These are phyloP conservation scores for Hericium rajendrae DNA, from an alignment of 768 basidiomycete genomes.

Conservation along the genomic window DNA sequence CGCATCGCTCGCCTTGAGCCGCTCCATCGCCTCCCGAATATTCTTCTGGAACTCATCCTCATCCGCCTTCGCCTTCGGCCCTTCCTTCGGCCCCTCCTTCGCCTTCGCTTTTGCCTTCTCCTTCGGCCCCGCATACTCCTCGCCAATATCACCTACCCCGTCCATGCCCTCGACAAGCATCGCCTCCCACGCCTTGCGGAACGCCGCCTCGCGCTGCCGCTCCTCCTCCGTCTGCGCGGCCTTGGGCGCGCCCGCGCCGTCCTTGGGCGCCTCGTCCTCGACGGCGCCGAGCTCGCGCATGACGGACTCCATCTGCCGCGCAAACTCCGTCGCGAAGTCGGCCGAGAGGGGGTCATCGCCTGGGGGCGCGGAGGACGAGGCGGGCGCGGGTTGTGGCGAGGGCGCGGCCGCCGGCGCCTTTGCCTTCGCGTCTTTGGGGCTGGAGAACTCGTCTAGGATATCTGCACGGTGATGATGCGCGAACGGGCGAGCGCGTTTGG, in stretches of 20 bases:
- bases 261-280: constrained; percentile 10
- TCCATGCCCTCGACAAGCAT: constrained; percentile 60
- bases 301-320: constrained; percentile 34
- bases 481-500: background rate
- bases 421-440: constrained; percentile 3
- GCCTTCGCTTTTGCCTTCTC: constrained; percentile 15
- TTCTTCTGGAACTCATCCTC: constrained; percentile 53
- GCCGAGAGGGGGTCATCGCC: constrained; percentile 14
- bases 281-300: constrained; percentile 28
- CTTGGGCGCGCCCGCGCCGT: constrained; percentile 2
- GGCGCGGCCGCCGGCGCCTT: background rate
- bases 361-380: constrained; percentile 11
- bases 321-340: constrained; percentile 32
- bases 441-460: constrained; percentile 38
- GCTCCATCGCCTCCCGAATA: constrained; percentile 65
- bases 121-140: constrained; percentile 3
- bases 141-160: constrained; percentile 14
- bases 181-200: constrained; percentile 61
- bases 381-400: constrained; percentile 11
- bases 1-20: constrained; percentile 60
- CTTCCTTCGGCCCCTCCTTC: constrained; percentile 11
- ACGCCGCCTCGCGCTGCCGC: constrained; percentile 26
- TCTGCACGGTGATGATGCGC: too few relatives aligned
- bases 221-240: constrained; percentile 16
- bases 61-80: constrained; percentile 3